Evolutionary conservation across 768 basidiomycete species (phyloP).

Genomic region (Mycena metata): DNA sequence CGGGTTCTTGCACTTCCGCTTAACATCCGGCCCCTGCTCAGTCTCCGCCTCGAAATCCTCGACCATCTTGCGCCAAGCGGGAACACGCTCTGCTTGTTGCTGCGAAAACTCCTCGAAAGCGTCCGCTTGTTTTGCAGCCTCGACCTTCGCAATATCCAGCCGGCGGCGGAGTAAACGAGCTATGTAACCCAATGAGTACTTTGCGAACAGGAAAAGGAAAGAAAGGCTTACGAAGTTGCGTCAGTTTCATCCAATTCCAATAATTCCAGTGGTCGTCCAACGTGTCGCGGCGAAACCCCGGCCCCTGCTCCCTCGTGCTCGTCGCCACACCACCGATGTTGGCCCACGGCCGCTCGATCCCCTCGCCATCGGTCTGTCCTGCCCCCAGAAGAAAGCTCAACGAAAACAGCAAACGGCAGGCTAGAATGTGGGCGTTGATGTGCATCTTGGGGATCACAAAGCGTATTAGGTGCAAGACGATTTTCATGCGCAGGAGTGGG

Average conservation of each 20-base stretch:
- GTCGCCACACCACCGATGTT: neutral
- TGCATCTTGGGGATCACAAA: conserved; percentile 5
- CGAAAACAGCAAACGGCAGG: neutral
- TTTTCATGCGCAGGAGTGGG: no score
- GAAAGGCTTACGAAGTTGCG: conserved; percentile 41
- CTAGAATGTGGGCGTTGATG: neutral
- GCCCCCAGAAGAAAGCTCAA: neutral
- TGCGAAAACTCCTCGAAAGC: conserved; percentile 1
- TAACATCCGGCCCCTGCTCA: conserved; percentile 21
- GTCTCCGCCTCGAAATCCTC: conserved; percentile 7
- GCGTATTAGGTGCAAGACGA: neutral
- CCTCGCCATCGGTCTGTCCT: neutral
- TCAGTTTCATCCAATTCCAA: conserved; percentile 51
- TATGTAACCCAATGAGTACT: no score
- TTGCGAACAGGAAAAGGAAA: no score
- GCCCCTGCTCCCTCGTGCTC: neutral
- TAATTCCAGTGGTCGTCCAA: conserved; percentile 32
- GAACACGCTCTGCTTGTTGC: conserved; percentile 10
- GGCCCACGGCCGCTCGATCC: neutral
- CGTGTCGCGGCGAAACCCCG: neutral
- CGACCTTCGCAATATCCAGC: no score
- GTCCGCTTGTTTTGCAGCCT: neutral
- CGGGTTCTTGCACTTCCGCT: neutral
- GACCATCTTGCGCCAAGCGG: conserved; percentile 15
- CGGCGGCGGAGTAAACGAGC: no score